Conservation (phyloP, 352 stramenopile genomes). For the Phytophthora cryptogea region DNA sequence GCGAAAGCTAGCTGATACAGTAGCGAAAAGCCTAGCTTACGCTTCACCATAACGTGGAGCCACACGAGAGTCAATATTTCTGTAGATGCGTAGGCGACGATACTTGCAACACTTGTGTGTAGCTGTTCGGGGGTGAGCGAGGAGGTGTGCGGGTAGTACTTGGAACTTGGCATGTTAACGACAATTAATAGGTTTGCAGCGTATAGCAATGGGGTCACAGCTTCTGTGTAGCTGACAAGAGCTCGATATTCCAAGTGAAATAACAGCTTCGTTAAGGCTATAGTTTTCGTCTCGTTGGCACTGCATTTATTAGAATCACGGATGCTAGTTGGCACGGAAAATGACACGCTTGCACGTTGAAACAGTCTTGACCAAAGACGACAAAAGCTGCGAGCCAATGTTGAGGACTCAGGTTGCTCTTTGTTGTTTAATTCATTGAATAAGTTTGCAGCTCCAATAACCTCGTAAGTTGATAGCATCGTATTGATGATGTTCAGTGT, state of each 20-base stretch:
- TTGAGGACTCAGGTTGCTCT: too few species aligned
- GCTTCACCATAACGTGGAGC: slow-evolving; percentile 17
- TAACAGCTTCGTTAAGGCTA: neutral
- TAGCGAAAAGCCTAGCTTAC: slow-evolving; percentile 23
- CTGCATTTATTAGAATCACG: too few species aligned
- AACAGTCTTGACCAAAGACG: too few species aligned
- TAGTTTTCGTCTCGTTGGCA: neutral
- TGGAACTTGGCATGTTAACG: neutral
- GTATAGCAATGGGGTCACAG: neutral
- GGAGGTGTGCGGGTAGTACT: too few species aligned
- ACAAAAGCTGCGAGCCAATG: too few species aligned
- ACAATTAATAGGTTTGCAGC: neutral
- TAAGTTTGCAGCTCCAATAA: too few species aligned
- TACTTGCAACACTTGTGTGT: slow-evolving; percentile 9
- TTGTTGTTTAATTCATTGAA: too few species aligned
- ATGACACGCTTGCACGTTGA: neutral
- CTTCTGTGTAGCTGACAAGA: neutral
- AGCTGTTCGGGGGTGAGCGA: slow-evolving; percentile 4
- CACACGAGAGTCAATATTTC: slow-evolving; percentile 16
- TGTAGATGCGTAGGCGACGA: slow-evolving; percentile 2
- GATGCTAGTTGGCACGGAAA: too few species aligned
- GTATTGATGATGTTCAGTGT: too few species aligned
- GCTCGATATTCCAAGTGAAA: slow-evolving; percentile 2
- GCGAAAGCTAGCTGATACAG: slow-evolving; percentile 16
- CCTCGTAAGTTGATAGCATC: too few species aligned